phyloP scores from a whole-genome alignment of 2,329 filamentous ascomycete species.

The Diaporthe sp. region DNA sequence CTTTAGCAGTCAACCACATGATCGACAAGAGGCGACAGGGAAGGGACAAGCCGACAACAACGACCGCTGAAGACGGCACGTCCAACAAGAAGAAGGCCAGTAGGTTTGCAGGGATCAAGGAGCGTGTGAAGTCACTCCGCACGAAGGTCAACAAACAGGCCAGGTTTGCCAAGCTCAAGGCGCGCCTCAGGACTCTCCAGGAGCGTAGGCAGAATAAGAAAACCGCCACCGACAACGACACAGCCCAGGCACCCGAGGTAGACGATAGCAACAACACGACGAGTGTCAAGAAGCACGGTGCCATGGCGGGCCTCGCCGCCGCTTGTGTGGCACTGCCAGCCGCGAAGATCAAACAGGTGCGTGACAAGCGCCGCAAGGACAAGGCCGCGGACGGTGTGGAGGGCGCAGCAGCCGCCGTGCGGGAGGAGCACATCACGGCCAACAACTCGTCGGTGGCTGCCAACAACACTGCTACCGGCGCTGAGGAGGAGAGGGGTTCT shows the following conservation, averaged over 20 bases:
- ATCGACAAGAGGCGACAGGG: neutral
- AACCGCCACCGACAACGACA: neutral
- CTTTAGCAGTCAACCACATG: neutral
- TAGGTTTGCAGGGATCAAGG: neutral
- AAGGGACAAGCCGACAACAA: neutral
- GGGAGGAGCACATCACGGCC: neutral
- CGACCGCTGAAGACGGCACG: neutral
- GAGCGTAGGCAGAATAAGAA: constrained; percentile 18
- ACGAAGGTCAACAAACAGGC: constrained; percentile 22
- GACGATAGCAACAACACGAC: neutral
- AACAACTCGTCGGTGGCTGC: neutral
- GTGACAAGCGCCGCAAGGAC: constrained; percentile 21
- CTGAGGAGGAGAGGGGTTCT: neutral
- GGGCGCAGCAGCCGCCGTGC: neutral
- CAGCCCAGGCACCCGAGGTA: neutral
- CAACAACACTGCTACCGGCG: neutral
- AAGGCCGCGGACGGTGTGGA: constrained; percentile 5
- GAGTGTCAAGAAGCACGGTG: constrained; percentile 12
- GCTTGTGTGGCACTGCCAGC: constrained; percentile 9
- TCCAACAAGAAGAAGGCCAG: constrained; percentile 8
- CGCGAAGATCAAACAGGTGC: constrained; percentile 20
- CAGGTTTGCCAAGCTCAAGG: neutral
- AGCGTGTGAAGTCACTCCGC: constrained; percentile 7
- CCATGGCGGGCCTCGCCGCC: constrained; percentile 21
- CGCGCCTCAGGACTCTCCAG: neutral